Conservation (phyloP, 805 yeast genomes). For the Zygosaccharomyces kombuchaensis region DNA sequence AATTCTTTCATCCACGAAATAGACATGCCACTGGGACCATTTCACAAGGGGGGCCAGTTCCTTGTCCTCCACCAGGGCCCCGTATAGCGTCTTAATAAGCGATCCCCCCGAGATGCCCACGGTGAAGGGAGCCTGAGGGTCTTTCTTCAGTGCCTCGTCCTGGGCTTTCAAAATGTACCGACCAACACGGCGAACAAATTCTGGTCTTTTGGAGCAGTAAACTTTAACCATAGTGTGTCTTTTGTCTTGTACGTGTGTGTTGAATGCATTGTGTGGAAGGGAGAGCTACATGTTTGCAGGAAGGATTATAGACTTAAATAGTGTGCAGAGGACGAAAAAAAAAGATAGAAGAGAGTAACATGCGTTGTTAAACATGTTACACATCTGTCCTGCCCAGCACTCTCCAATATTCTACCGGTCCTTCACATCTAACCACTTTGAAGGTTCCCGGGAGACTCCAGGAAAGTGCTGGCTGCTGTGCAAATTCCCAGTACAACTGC, state of each 20-base stretch:
- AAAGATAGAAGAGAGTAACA: not conserved
- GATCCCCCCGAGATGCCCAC: slow-evolving; percentile 93
- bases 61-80: slow-evolving; percentile 60
- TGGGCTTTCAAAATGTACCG: slow-evolving; percentile 57
- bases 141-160: slow-evolving; percentile 47
- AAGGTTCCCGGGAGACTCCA: slow-evolving; percentile 67
- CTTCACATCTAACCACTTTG: slow-evolving; percentile 64
- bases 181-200: slow-evolving; percentile 66
- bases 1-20: slow-evolving; percentile 85
- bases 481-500: slow-evolving; percentile 26
- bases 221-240: slow-evolving; percentile 34
- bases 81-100: slow-evolving; percentile 60
- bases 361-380: slow-evolving; percentile 25
- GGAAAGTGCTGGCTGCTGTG: slow-evolving; percentile 22
- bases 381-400: slow-evolving; percentile 48
- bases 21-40: slow-evolving; percentile 77
- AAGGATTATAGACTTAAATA: not conserved
- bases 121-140: slow-evolving; percentile 44
- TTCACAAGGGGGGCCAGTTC: slow-evolving; percentile 42
- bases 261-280: not conserved
- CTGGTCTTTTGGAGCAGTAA: slow-evolving; percentile 45
- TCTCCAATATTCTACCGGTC: slow-evolving; percentile 67
- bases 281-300: not conserved
- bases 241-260: not conserved
- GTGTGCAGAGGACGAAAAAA: not conserved